Evolutionary conservation across 495 filamentous ascomycete genomes (phyloP), one percentile per base, ranked within the genome.

Genomic region (Neurospora hispaniola): DNA sequence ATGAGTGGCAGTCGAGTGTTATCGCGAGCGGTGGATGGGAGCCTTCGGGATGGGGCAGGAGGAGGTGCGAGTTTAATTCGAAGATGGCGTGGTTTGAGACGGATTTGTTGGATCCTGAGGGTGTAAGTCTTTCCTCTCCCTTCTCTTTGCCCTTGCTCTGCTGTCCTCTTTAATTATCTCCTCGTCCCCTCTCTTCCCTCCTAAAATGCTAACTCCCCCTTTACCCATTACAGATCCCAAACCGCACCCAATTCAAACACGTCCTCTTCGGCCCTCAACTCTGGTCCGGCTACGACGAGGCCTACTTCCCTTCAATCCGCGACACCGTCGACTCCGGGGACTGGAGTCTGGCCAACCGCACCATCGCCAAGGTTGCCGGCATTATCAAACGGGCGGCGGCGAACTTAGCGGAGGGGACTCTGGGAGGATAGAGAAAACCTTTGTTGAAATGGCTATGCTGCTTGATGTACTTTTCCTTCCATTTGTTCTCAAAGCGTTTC

Each of bases 161-260:
- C 18, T 2, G 0, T n/a, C 5, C 43, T n/a, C 8, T 46, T 9
- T 1, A 11, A 41, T 43, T 4, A 43, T 43, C 42, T 5, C 18
- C 18, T n/a, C 18, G 8, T 48, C 2, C 44, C 18, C 18, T 9
- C 40, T 41, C 9, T 41, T 20, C 1, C n/a, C 9, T n/a, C 3
- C 9, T 18, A 23, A 23, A 39, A 27, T 76, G 71, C 78, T 70
- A 4, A 23, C 48, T 1, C n/a, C 23, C 48, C 20, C 10, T 10
- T 7, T 10, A 9, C 18, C 18, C 3, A 46, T 1, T 18, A 46
- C 74, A 96, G 92, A 85, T 97, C 39, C 94, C 93, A 41, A 92
- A 93, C 78, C 89, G 96, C 74, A 92, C 92, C 35, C 96, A 98
- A 83, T 99, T 93, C 85, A 97, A 96, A 79, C 96, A 99, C 82